Base-by-base conservation (phyloP, 1,284 basidiomycete genomes). In the Fomitopsis schrenkii region DNA sequence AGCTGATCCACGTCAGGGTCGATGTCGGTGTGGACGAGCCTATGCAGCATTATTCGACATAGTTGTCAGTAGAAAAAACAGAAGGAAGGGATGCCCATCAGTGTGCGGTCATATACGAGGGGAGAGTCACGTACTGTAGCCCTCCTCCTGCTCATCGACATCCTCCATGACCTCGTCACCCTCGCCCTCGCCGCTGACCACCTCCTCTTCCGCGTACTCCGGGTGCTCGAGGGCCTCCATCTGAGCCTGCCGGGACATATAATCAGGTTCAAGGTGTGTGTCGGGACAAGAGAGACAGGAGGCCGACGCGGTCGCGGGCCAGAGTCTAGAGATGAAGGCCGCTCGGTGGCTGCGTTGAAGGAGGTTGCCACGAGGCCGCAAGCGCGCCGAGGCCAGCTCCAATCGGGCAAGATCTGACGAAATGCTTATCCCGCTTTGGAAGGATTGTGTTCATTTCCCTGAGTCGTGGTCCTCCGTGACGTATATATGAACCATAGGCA, bases 1-100 rank as follows among this genome's bases (percentile, higher is more conserved):
- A 99, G 69, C 90, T 91, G 72, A 97, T 97, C 95, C 94, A 97
- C 63, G 97, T 99, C 65, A 95, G 77, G 41, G 90, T 92, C 53
- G 91, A 93, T 63, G 91, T 93, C 38, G 90, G 91, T 8, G 90
- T 92, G 28, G 91, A 93, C 57, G 90, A 93, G 61, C 91, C 90
- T 93, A 67, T 28, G 40, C 30, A 22, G 55, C 14, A 35, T 19
- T 50, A 50, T 15, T 7, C 19, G 48, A 50, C 4, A 12, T 30
- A 33, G 22, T 19, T 4, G 42, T 54, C 38, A 8, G 5, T 22
- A 15, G n/a, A 38, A 54, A 15, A 22, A 15, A 26, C 33, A 33
- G 30, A 33, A 33, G 30, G n/a, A 36, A 12, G 9, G n/a, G 1
- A 38, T 54, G 1, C 36, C 9, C 52, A 46, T n/a, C 22, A 17